phyloP scores from a whole-genome alignment of 768 basidiomycete species.

The Macrolepiota dolichaula region DNA sequence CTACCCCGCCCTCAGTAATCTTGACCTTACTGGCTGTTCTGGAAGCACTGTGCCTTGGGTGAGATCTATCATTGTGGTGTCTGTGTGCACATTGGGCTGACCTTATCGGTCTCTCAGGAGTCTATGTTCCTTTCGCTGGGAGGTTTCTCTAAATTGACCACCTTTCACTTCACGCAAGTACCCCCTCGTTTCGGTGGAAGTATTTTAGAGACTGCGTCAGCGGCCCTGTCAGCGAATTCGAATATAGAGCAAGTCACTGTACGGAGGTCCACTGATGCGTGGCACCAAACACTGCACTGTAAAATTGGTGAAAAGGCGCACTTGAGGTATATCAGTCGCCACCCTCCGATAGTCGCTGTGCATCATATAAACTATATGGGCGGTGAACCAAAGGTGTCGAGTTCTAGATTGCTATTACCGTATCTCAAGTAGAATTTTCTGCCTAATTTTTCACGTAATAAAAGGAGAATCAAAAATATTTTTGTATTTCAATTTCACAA shows the following conservation, averaged over 20 bases:
- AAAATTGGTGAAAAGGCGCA: constrained; percentile 1
- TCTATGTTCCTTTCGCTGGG: background rate
- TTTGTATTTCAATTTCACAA: background rate
- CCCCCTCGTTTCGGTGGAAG: background rate
- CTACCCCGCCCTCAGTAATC: background rate
- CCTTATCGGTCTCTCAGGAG: background rate
- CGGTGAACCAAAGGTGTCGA: background rate
- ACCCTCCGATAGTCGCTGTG: background rate
- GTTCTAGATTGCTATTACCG: background rate
- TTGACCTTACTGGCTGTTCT: background rate
- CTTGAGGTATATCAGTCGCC: background rate
- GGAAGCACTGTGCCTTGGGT: constrained; percentile 8
- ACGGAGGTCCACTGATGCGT: background rate
- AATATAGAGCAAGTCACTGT: background rate
- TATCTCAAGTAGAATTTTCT: background rate
- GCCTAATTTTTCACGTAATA: background rate
- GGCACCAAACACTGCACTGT: background rate
- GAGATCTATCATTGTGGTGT: too few species aligned
- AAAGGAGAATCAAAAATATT: background rate
- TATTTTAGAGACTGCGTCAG: background rate
- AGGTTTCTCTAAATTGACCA: background rate
- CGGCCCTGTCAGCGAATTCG: background rate
- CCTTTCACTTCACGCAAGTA: background rate
- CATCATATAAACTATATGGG: background rate
- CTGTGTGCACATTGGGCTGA: too few species aligned